Evolutionary conservation across 2,329 filamentous ascomycete genomes (phyloP).

Genomic region (Cryoendolithus antarcticus): DNA sequence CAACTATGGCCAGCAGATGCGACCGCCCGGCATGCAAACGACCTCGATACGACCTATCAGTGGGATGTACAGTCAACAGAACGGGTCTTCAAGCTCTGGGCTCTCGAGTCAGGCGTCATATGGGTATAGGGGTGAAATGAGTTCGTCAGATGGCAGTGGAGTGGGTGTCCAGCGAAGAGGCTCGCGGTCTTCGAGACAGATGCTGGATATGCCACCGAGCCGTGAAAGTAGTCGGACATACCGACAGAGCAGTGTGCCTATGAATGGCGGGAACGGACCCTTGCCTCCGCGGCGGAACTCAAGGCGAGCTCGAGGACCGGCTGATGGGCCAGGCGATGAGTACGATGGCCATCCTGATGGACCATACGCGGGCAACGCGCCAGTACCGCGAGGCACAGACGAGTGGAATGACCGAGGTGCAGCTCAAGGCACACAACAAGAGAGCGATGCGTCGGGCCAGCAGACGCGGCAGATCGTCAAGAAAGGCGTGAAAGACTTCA

Average conservation of each 20-base stretch:
- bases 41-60: slow-evolving; percentile 27
- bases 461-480: slow-evolving; percentile 75
- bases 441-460: slow-evolving; percentile 67
- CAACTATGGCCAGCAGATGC: slow-evolving; percentile 11
- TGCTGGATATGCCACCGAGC: slow-evolving; percentile 45
- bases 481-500: slow-evolving; percentile 94
- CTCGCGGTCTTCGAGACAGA: slow-evolving; percentile 47
- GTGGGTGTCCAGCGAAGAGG: slow-evolving; percentile 48
- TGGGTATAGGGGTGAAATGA: slow-evolving; percentile 35
- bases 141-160: slow-evolving; percentile 20
- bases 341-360: slow-evolving; percentile 12
- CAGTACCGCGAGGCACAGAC: slow-evolving; percentile 54
- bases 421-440: slow-evolving; percentile 69
- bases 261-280: slow-evolving; percentile 34
- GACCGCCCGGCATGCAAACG: slow-evolving; percentile 19
- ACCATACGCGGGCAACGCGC: slow-evolving; percentile 31
- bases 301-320: slow-evolving; percentile 38
- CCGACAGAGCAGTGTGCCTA: slow-evolving; percentile 43
- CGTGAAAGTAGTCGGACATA: slow-evolving; percentile 61
- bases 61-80: slow-evolving; percentile 37
- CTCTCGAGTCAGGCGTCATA: slow-evolving; percentile 28
- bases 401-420: slow-evolving; percentile 95
- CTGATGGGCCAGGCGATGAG: slow-evolving; percentile 7
- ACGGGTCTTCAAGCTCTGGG: slow-evolving; percentile 34
- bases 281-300: slow-evolving; percentile 67